Conservation (phyloP, 176 grass and related monocot species). For the Carex myosuroides region DNA sequence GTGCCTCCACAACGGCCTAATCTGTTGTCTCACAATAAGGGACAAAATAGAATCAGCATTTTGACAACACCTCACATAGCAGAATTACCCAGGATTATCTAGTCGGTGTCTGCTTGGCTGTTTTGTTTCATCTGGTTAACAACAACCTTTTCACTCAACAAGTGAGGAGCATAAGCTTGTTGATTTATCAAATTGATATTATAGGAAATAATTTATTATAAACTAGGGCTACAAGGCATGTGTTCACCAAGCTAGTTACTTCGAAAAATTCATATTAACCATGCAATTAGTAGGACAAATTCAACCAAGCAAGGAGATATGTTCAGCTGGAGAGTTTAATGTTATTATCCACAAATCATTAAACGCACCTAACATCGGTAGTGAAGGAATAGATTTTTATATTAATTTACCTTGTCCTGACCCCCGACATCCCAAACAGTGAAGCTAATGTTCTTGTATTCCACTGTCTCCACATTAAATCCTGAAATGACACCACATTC, state of each 20-base stretch:
- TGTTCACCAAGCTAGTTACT: not conserved
- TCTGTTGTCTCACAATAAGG: constrained; percentile 5
- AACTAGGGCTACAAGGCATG: not conserved
- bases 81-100: not conserved
- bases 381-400: not conserved
- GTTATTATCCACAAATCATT: not conserved
- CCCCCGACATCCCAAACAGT: constrained; percentile 28
- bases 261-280: not conserved
- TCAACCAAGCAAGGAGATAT: not conserved
- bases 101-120: not conserved
- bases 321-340: not conserved
- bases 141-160: not conserved
- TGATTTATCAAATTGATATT: not conserved
- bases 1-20: constrained; percentile 28
- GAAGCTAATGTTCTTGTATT: constrained; percentile 30
- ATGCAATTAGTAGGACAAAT: not conserved
- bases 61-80: not conserved
- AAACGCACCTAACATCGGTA: not conserved
- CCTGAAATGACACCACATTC: constrained; percentile 8
- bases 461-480: constrained; percentile 24
- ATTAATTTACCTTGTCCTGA: constrained; percentile 25
- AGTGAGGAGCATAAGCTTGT: not conserved
- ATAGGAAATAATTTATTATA: not conserved
- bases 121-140: not conserved
- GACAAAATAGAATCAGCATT: not conserved